Evolutionary conservation across 345 rosid species (phyloP), one percentile per base, ranked within the genome.

Genomic region (Toxicodendron radicans): DNA sequence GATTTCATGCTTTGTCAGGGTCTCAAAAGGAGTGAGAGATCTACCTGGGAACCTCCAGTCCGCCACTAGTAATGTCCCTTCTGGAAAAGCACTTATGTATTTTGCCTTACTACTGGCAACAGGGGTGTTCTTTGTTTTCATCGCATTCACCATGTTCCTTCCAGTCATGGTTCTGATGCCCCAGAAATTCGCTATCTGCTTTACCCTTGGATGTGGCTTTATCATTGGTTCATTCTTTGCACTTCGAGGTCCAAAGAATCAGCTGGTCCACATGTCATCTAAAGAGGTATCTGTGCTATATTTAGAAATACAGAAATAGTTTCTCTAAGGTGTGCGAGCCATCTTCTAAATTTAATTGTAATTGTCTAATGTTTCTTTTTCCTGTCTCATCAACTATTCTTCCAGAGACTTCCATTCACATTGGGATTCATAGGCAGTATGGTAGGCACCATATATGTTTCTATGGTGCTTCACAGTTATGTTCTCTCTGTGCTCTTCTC

Each of bases 401-500:
- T 80, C 48, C 96, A 95, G 99, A 87, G 98, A 79, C 93, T 95
- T 66, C 98, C 98, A 57, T 87, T 90, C 66, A 91, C 99, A 3
- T 43, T 90, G 78, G 95, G 90, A 60, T 91, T 92, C 79, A 64
- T 95, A 7, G 93, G 97, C 58, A 88, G 90, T 77, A 90, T 95
- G 99, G 91, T 82, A 27, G 96, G 96, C 70, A 93, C 98, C 41
- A 83, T 95, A 68, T 95, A 93, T 17, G 99, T 91, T 32, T 91
- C 99, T 11, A 91, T 93, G 96, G 86, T 90, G 75, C 96, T 90
- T 81, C 99, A 95, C 80, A 95, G 94, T 78, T 95, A 95, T 83
- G 41, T 95, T 72, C 93, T 95, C 66, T 95, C 98, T 7, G 94
- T 95, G 32, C 85, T 95, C 79, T 93, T 91, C 84, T 95, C 98